Conservation (phyloP, 768 basidiomycete genomes). For the Phlebiopsis gigantea region DNA sequence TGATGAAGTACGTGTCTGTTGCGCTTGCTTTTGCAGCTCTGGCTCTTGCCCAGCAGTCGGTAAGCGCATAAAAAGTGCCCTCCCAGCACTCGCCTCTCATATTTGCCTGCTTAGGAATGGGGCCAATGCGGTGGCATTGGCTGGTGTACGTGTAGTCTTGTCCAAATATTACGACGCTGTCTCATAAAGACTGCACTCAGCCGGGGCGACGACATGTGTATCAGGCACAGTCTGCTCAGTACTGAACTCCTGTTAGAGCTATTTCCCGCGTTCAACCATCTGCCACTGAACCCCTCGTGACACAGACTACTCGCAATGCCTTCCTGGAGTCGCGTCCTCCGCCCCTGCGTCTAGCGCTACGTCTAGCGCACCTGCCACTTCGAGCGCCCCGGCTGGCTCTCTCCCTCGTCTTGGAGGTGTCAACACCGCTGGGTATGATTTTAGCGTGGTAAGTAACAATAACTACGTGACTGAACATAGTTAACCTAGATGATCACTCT, state of each 20-base stretch:
- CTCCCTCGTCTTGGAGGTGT: conserved; percentile 41
- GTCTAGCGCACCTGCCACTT: conserved; percentile 9
- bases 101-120: conserved; percentile 16
- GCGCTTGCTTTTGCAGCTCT: conserved; percentile 20
- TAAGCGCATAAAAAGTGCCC: conserved; percentile 3
- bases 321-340: conserved; percentile 21
- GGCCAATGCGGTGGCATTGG: conserved; percentile 25
- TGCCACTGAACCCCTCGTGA: too few relatives aligned
- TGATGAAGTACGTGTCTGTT: conserved; percentile 19
- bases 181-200: conserved; percentile 5
- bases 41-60: conserved; percentile 19
- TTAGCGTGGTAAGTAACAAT: conserved; percentile 31
- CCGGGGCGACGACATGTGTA: conserved; percentile 24
- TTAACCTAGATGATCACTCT: background rate
- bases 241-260: conserved; percentile 21
- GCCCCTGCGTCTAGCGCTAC: conserved; percentile 3
- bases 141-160: conserved; percentile 17
- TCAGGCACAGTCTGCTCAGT: conserved; percentile 24
- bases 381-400: conserved; percentile 17
- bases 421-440: conserved; percentile 45
- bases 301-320: conserved; percentile 29
- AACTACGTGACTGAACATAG: background rate
- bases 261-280: too few relatives aligned
- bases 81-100: too few relatives aligned
- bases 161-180: background rate